Percentiles rank a stretch among this genome's conserved stretches.
Conservation (phyloP, 176 grass and related monocot genomes). For the Otatea glauca region DNA sequence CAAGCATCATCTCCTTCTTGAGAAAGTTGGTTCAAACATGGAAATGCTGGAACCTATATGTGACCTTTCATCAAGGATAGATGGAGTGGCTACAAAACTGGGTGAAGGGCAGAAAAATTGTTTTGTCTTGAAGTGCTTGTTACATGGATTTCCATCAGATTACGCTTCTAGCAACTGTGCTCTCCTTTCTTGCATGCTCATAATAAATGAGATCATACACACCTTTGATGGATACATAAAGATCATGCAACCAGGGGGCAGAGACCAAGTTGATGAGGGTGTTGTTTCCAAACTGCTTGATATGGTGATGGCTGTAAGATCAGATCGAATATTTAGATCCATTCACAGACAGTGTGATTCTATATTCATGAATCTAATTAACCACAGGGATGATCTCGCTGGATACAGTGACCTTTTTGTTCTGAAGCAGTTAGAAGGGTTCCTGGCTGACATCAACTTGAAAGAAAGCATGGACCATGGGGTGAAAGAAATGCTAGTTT, state of each 20-base stretch:
- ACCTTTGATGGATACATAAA: conserved; percentile 72
- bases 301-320: conserved; percentile 73
- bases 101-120: conserved; percentile 48
- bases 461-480: conserved; percentile 47
- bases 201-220: conserved; percentile 69
- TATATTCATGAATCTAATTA: conserved; percentile 68
- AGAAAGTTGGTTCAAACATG: conserved; percentile 63
- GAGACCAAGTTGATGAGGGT: conserved; percentile 47
- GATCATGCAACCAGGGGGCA: conserved; percentile 43
- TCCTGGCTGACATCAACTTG: conserved; percentile 63
- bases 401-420: conserved; percentile 72
- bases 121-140: conserved; percentile 60
- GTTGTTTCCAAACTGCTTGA: conserved; percentile 64
- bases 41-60: conserved; percentile 63
- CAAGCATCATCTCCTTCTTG: conserved; percentile 61
- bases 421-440: conserved; percentile 86
- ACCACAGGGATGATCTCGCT: conserved; percentile 57
- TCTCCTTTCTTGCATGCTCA: conserved; percentile 88
- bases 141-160: conserved; percentile 87
- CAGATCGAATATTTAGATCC: conserved; percentile 67
- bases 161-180: conserved; percentile 61
- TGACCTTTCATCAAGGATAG: conserved; percentile 66
- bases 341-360: conserved; percentile 68
- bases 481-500: conserved; percentile 70
- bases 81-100: conserved; percentile 59